Percentiles rank a stretch among this genome's conserved stretches.
phyloP scores from a whole-genome alignment of 2,329 filamentous ascomycete species.

The Exophiala viscosa region DNA sequence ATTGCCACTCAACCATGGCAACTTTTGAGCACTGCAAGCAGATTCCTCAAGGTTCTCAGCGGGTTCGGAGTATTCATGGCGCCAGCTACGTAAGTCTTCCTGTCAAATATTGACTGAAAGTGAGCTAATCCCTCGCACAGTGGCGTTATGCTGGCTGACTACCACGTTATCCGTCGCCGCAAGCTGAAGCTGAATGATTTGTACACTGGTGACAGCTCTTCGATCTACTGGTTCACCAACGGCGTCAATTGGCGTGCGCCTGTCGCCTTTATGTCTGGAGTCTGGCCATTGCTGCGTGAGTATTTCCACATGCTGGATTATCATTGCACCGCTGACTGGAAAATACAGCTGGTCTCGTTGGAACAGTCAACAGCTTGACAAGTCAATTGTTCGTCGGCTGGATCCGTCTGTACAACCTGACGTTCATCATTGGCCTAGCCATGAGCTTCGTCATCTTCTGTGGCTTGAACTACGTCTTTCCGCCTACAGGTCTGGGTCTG shows the following conservation, averaged over 20 bases:
- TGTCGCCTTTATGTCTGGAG: slow-evolving; percentile 30
- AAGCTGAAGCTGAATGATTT: slow-evolving; percentile 42
- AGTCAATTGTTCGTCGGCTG: slow-evolving; percentile 17
- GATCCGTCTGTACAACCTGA: slow-evolving; percentile 29
- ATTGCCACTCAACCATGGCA: slow-evolving; percentile 43
- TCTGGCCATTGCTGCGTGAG: slow-evolving; percentile 22
- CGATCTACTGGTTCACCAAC: slow-evolving; percentile 39
- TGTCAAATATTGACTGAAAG: neutral
- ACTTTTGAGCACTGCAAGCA: slow-evolving; percentile 38
- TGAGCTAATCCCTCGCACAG: neutral
- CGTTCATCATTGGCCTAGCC: slow-evolving; percentile 27
- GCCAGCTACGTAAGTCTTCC: slow-evolving; percentile 36
- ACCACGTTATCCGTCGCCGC: slow-evolving; percentile 41
- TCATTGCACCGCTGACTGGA: neutral
- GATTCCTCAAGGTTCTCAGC: slow-evolving; percentile 35
- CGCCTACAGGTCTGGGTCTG: slow-evolving; percentile 23
- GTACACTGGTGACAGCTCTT: slow-evolving; percentile 33
- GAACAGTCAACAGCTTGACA: slow-evolving; percentile 22
- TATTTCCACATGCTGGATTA: neutral
- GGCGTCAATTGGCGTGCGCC: slow-evolving; percentile 45
- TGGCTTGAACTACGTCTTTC: slow-evolving; percentile 20
- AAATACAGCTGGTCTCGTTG: slow-evolving; percentile 26
- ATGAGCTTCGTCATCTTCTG: slow-evolving; percentile 26
- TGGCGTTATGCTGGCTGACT: slow-evolving; percentile 46
- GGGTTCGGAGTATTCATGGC: slow-evolving; percentile 47